Evolutionary conservation across 306 rosid species (phyloP), one percentile per base, ranked within the genome.

Genomic region (Cicer cuneatum): DNA sequence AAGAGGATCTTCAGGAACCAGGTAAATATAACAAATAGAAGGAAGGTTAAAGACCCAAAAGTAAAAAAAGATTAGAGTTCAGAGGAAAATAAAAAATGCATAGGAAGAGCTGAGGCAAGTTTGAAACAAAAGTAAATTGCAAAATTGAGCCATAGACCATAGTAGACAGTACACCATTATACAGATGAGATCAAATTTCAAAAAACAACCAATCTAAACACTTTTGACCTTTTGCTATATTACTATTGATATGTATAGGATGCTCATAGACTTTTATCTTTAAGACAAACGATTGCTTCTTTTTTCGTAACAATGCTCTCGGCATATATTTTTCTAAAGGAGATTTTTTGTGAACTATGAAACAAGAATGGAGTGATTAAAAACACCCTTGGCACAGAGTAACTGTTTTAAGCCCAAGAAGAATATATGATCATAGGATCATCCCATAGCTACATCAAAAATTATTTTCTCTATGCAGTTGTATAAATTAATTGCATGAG

Each of bases 21-120:
- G 46, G 61, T 15, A 71, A 35, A 54, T 21, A 70, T 21, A 70
- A 71, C 9, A 62, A 19, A 70, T 72, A 8, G 8, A 57, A 46
- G 11, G 10, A 39, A 64, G 41, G 64, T 64, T 7, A 47, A 16
- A 76, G 39, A 24, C 24, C 18, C 65, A 29, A 8, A 45, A 51
- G 14, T 6, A 59, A 52, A 9, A 52, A 9, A 45, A 11, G 66
- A 37, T 39, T 64, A 40, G 10, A 38, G 69, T 18, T 38, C 48
- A 15, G 8, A 38, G 35, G 42, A 60, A 51, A 51, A 52, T 15
- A 62, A 9, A 9, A 47, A 74, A 52, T 53, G 39, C 5, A 47
- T 47, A 80, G 65, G 38, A 58, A 58, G 56, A 37, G 40, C 39
- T 4, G 15, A 60, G 13, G 12, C 18, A 45, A 35, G 21, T 39